Percentiles rank a stretch among this genome's conserved stretches.
Conservation (phyloP, 1,139 yeast genomes). For the Diutina pseudorugosa region DNA sequence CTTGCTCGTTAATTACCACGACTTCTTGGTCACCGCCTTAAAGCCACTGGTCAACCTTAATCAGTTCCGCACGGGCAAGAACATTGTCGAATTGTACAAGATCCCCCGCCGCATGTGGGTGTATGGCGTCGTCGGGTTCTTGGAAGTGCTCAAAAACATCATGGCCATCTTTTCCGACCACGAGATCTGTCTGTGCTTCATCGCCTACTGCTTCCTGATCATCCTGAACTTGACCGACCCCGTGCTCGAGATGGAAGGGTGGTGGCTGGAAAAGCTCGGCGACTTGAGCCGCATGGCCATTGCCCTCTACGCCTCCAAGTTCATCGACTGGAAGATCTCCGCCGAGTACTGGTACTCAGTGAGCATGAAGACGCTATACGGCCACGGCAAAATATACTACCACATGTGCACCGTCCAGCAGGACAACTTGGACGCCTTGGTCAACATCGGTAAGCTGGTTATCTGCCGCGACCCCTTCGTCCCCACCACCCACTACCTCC, state of each 20-base stretch:
- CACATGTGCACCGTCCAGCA: slow-evolving; percentile 79
- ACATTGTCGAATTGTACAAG: slow-evolving; percentile 61
- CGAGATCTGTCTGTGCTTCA: slow-evolving; percentile 36
- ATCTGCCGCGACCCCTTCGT: slow-evolving; percentile 73
- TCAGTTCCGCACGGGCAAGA: slow-evolving; percentile 58
- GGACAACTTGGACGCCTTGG: slow-evolving; percentile 68
- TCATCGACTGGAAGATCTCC: slow-evolving; percentile 70
- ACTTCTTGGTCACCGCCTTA: slow-evolving; percentile 56
- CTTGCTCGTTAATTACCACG: slow-evolving; percentile 56
- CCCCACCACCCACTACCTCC: slow-evolving; percentile 65
- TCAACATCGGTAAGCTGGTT: slow-evolving; percentile 66
- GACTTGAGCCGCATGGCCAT: slow-evolving; percentile 77
- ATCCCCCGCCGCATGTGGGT: slow-evolving; percentile 76
- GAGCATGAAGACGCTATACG: slow-evolving; percentile 59
- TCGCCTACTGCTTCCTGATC: slow-evolving; percentile 39
- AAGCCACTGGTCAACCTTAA: slow-evolving; percentile 42
- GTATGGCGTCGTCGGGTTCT: slow-evolving; percentile 65
- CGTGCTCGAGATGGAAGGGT: slow-evolving; percentile 47
- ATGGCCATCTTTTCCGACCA: slow-evolving; percentile 43
- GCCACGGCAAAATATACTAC: slow-evolving; percentile 70
- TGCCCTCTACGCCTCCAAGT: slow-evolving; percentile 63
- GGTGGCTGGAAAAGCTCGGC: slow-evolving; percentile 72
- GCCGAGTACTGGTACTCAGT: slow-evolving; percentile 70
- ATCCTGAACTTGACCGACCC: slow-evolving; percentile 42
- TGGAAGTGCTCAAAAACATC: slow-evolving; percentile 69